Evolutionary conservation across 1,284 basidiomycete species (phyloP).

Genomic region (Marasmius oreades): DNA sequence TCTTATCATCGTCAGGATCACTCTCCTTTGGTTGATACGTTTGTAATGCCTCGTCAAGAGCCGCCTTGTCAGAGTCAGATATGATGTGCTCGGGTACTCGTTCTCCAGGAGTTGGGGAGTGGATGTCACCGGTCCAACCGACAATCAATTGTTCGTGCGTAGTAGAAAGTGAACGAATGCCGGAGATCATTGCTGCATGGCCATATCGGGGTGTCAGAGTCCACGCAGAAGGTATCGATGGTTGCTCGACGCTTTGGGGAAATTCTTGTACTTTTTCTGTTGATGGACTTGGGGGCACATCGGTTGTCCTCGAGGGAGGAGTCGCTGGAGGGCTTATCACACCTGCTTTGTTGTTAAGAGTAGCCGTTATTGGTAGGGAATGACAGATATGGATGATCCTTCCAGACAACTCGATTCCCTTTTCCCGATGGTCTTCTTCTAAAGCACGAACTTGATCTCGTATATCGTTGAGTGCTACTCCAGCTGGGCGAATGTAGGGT

Average conservation of each 20-base stretch:
- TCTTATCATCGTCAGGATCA: slow-evolving; percentile 52
- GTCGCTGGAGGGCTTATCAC: slow-evolving; percentile 69
- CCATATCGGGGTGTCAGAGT: slow-evolving; percentile 80
- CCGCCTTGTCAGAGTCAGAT: slow-evolving; percentile 53
- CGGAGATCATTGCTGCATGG: slow-evolving; percentile 94
- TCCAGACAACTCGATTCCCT: slow-evolving; percentile 73
- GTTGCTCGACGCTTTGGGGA: slow-evolving; percentile 16
- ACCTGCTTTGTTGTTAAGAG: slow-evolving; percentile 46
- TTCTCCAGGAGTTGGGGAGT: slow-evolving; percentile 37
- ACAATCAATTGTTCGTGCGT: slow-evolving; percentile 90
- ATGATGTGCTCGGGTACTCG: slow-evolving; percentile 53
- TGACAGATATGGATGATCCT: slow-evolving; percentile 87
- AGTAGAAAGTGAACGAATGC: slow-evolving; percentile 80
- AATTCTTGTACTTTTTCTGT: slow-evolving; percentile 8
- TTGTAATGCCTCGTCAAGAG: slow-evolving; percentile 58
- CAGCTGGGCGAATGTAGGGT: slow-evolving; percentile 45
- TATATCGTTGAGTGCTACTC: slow-evolving; percentile 51
- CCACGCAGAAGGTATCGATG: slow-evolving; percentile 48
- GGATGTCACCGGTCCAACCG: slow-evolving; percentile 91
- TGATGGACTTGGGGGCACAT: slow-evolving; percentile 35
- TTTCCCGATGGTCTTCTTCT: slow-evolving; percentile 65
- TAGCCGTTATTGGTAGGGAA: slow-evolving; percentile 69
- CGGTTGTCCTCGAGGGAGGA: slow-evolving; percentile 47
- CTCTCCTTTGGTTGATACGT: slow-evolving; percentile 57
- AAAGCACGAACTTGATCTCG: slow-evolving; percentile 57